Percentiles rank a stretch among this genome's conserved stretches.
Evolutionary conservation across 306 rosid species (phyloP).

Genomic region (Dryas alaskensis): DNA sequence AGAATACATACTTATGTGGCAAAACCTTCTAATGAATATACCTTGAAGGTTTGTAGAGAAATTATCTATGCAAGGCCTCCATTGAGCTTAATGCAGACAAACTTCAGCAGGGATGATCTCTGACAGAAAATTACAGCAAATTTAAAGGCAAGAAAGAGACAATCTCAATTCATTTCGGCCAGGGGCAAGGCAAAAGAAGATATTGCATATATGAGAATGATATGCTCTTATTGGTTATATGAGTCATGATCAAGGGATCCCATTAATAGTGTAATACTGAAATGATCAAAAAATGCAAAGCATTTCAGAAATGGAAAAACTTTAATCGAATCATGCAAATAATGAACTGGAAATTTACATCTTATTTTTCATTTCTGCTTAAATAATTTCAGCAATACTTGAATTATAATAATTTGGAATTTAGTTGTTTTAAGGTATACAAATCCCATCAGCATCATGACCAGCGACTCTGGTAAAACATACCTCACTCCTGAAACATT

Average conservation of each 20-base stretch:
- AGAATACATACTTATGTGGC: neutral
- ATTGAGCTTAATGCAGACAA: neutral
- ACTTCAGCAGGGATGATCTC: neutral
- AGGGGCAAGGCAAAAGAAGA: neutral
- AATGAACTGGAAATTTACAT: constrained; percentile 1
- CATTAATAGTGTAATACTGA: neutral
- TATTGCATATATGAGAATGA: neutral
- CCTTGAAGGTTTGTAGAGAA: constrained; percentile 1
- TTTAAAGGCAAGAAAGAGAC: constrained; percentile 5
- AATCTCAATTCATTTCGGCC: neutral
- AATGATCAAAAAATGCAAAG: neutral
- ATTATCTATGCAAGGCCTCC: neutral
- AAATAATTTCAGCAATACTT: neutral
- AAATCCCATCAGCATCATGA: neutral
- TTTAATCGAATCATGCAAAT: neutral
- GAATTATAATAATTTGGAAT: too few relatives aligned
- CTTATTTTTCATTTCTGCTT: neutral
- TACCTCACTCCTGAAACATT: neutral
- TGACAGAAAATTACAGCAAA: neutral
- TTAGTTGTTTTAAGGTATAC: neutral
- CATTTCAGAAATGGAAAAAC: neutral
- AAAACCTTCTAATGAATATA: neutral
- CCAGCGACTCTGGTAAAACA: neutral
- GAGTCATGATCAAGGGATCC: neutral
- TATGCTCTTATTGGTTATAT: neutral